Base-by-base conservation (phyloP, 2,329 filamentous ascomycete species). In the Xylaria hypoxylon region DNA sequence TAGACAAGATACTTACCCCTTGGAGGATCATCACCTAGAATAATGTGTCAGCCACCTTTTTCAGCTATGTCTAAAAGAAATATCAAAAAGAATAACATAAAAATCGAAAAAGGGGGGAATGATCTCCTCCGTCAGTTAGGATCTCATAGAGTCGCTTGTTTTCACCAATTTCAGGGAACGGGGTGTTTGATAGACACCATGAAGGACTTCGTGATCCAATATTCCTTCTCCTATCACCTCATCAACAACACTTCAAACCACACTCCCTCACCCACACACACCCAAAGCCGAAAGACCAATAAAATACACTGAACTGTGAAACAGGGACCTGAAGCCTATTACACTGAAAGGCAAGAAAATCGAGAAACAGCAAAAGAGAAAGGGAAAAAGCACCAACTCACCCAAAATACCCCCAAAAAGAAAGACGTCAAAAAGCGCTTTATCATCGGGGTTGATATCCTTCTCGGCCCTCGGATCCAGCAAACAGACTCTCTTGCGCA, bases 341-440 rank as follows among this genome's bases (percentile, higher is more conserved):
- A 8, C n/a, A 44, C n/a, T 5, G 3, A 44, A 44, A 28, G 28
- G 59, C 50, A 68, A 68, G 64, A 59, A 65, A 50, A 22, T n/a
- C n/a, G n/a, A n/a, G n/a, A 38, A 31, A 5, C 6, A 40, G 45
- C 63, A 19, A 56, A 8, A 22, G 22, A 59, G 10, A 33, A 47
- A 31, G 26, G 17, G 5, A 11, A 35, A 61, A 78, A 56, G 4
- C 15, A 11, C 24, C 26, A 52, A 68, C 84, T 76, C 83, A 96
- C 94, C 96, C 69, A 99, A 82, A 75, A 99, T 99, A 15, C 96
- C 96, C 51, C 96, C 96, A 81, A 99, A 99, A 51, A 99, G 82
- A 77, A 98, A 99, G 10, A 92, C 90, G 75, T 97, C 93, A 79
- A 99, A 99, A 2, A 79, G 81, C 38, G 92, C 88, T 24, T 89